Percentiles rank a stretch among this genome's conserved stretches.
Conservation (phyloP, 495 filamentous ascomycete genomes). For the Lophiostoma macrostomum region DNA sequence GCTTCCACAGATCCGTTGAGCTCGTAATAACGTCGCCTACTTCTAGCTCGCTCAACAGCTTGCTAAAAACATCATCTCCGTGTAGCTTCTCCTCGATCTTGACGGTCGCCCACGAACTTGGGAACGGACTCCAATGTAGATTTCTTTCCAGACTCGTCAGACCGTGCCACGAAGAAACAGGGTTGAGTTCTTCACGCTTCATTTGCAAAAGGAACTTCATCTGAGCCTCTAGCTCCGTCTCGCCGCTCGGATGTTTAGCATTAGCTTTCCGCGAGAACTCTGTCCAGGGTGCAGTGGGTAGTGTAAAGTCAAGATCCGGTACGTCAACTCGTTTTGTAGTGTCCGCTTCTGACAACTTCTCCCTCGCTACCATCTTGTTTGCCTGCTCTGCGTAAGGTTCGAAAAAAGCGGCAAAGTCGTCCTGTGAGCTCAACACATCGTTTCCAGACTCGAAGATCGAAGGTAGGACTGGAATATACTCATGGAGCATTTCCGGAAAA, state of each 20-base stretch:
- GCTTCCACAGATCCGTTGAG: constrained; percentile 48
- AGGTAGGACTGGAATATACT: constrained; percentile 35
- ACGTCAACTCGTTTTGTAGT: constrained; percentile 55
- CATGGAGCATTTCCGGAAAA: constrained; percentile 39
- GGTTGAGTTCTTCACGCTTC: constrained; percentile 31
- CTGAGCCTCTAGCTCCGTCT: constrained; percentile 31
- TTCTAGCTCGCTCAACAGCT: constrained; percentile 27
- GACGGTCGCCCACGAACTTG: constrained; percentile 36
- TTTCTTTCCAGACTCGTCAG: constrained; percentile 43
- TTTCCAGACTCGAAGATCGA: constrained; percentile 26
- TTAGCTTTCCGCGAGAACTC: constrained; percentile 3
- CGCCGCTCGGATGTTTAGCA: not conserved
- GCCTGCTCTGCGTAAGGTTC: constrained; percentile 45
- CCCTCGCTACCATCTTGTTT: constrained; percentile 54
- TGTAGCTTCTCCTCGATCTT: constrained; percentile 38
- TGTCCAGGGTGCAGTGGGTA: constrained; percentile 57
- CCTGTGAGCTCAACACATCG: constrained; percentile 29
- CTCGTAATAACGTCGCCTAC: constrained; percentile 35
- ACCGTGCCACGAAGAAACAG: constrained; percentile 45
- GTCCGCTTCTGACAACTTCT: constrained; percentile 58
- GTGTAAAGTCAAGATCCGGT: constrained; percentile 59
- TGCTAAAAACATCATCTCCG: constrained; percentile 36
- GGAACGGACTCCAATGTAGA: constrained; percentile 46
- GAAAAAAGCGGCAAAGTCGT: constrained; percentile 46
- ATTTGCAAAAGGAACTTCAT: constrained; percentile 25